These are phyloP conservation scores for Avena sativa DNA, from an alignment of 176 grass and related monocot species.

Conservation along the genomic window DNA sequence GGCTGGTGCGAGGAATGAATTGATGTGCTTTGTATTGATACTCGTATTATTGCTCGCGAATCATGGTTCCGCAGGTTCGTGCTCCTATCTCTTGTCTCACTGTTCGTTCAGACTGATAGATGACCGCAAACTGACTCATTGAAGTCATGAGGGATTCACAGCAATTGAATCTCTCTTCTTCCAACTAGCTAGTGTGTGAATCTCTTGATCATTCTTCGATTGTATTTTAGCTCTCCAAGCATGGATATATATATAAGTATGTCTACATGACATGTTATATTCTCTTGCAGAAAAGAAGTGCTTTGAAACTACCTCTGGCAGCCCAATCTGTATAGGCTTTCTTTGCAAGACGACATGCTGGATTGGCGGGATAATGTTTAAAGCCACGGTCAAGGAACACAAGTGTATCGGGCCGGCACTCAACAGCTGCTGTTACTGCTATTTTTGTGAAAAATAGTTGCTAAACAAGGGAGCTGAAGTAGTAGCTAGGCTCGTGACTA, in stretches of 20 bases:
- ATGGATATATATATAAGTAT: background rate
- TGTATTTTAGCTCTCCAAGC: too few species aligned
- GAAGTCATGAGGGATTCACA: background rate
- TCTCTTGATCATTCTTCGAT: background rate
- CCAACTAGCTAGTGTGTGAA: background rate
- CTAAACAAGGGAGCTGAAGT: background rate
- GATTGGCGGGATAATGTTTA: background rate
- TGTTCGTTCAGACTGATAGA: background rate
- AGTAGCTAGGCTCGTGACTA: too few species aligned
- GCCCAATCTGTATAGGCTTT: background rate
- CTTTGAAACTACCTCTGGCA: background rate
- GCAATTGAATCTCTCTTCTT: background rate
- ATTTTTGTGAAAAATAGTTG: slow-evolving; percentile 17
- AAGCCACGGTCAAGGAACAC: background rate
- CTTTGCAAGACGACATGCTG: slow-evolving; percentile 27
- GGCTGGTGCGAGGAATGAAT: background rate
- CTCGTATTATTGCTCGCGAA: background rate
- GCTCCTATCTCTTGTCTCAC: background rate
- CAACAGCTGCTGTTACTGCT: background rate
- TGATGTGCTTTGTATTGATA: background rate
- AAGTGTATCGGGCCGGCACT: background rate
- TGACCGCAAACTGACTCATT: background rate
- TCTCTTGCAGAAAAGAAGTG: background rate
- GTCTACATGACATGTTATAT: background rate
- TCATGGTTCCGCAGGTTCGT: slow-evolving; percentile 6